phyloP scores from a whole-genome alignment of 805 yeast species.

The Pichia deserticola region DNA sequence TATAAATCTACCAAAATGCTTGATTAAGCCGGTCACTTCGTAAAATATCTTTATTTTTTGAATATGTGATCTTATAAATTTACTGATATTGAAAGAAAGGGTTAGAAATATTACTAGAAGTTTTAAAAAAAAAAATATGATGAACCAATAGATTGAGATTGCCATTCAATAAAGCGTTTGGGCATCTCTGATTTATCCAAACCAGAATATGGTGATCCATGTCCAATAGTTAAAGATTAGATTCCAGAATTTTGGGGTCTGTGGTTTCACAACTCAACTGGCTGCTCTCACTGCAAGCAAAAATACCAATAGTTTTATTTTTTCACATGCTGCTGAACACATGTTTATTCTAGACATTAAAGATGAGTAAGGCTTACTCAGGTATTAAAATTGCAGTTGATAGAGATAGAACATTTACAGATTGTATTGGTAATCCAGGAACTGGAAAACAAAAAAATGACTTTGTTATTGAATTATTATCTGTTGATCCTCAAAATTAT shows the following conservation, averaged over 20 bases:
- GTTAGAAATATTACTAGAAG: slow-evolving; percentile 1
- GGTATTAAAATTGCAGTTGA: slow-evolving; percentile 3
- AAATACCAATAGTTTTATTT: background rate
- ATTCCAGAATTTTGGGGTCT: slow-evolving; percentile 5
- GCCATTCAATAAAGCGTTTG: slow-evolving; percentile 1
- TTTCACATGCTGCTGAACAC: slow-evolving; percentile 1
- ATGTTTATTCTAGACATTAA: slow-evolving; percentile 3
- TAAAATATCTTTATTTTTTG: background rate
- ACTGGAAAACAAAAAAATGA: slow-evolving; percentile 45
- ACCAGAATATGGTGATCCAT: slow-evolving; percentile 1
- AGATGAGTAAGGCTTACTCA: background rate
- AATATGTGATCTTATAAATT: slow-evolving; percentile 4
- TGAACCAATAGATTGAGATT: slow-evolving; percentile 6
- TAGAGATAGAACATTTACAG: slow-evolving; percentile 91
- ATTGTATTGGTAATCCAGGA: slow-evolving; percentile 51
- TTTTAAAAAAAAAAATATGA: slow-evolving; percentile 1
- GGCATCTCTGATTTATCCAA: background rate
- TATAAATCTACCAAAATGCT: background rate
- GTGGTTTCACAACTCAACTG: slow-evolving; percentile 4
- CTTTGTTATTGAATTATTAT: slow-evolving; percentile 66
- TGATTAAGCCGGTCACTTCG: background rate
- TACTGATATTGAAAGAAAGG: background rate
- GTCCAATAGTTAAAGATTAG: background rate
- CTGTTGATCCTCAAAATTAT: slow-evolving; percentile 85
- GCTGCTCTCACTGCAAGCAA: background rate